Conservation (phyloP, 306 rosid genomes). For the Comarum palustre region DNA sequence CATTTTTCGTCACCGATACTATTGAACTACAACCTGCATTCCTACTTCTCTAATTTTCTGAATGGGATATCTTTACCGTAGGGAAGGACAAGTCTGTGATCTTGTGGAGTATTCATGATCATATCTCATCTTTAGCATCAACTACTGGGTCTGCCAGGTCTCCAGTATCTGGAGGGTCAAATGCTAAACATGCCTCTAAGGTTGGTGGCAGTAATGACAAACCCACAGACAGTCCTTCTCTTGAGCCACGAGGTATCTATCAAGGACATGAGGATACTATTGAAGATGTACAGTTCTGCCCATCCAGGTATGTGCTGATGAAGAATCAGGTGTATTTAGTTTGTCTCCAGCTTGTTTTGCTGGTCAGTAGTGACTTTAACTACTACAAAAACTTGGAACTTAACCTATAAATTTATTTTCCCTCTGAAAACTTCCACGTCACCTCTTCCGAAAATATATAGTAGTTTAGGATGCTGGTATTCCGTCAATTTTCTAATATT, state of each 20-base stretch:
- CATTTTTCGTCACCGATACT: not conserved
- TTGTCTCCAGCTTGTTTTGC: conserved; percentile 13
- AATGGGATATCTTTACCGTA: conserved; percentile 33
- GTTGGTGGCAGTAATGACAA: conserved; percentile 67
- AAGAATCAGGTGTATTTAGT: conserved; percentile 1
- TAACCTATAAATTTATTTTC: not conserved
- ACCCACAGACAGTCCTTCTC: conserved; percentile 65
- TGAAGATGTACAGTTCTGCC: conserved; percentile 97
- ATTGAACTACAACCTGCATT: not conserved
- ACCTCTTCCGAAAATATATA: not conserved
- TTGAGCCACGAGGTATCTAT: conserved; percentile 89
- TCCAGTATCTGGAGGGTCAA: conserved; percentile 63
- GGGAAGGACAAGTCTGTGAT: conserved; percentile 95
- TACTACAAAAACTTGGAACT: not conserved
- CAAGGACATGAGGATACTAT: conserved; percentile 89
- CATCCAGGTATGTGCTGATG: conserved; percentile 61
- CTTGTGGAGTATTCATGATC: conserved; percentile 97
- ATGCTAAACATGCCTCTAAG: conserved; percentile 43
- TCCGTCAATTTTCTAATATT: conserved; percentile 10
- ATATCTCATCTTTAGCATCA: conserved; percentile 64
- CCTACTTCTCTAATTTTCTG: conserved; percentile 5
- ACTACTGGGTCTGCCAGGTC: conserved; percentile 43
- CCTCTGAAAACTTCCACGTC: not conserved
- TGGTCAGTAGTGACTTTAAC: not conserved
- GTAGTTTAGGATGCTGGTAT: not conserved